Evolutionary conservation across 805 yeast species (phyloP).

Genomic region (Ogataea zsoltii): DNA sequence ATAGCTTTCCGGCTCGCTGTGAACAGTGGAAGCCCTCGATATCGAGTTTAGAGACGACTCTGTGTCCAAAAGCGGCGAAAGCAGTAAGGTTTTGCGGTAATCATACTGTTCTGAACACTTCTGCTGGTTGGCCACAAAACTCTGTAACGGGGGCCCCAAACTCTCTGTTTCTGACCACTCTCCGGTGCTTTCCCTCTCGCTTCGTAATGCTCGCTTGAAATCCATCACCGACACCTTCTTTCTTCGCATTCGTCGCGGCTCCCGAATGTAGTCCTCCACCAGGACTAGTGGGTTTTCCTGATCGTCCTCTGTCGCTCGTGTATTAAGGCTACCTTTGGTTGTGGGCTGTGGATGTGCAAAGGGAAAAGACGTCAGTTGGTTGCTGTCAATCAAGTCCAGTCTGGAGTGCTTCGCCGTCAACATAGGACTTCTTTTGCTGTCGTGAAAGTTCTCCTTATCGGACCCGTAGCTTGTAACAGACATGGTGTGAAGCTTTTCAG

Average conservation of each 20-base stretch:
- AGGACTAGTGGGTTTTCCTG: constrained; percentile 36
- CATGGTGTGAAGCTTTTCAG: no score
- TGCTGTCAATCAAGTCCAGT: constrained; percentile 49
- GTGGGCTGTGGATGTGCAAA: constrained; percentile 46
- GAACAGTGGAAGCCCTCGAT: constrained; percentile 18
- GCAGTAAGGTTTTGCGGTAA: constrained; percentile 11
- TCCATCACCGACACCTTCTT: constrained; percentile 36
- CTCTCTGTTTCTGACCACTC: background rate
- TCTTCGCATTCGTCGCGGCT: constrained; percentile 18
- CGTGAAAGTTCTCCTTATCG: constrained; percentile 5
- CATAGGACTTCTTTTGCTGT: background rate
- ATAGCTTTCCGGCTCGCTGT: constrained; percentile 23
- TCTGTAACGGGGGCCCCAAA: background rate
- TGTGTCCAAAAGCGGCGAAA: constrained; percentile 6
- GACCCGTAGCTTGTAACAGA: no score
- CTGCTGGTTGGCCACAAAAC: background rate
- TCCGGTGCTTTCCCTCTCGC: constrained; percentile 5
- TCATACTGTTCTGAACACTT: constrained; percentile 1
- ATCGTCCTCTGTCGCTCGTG: constrained; percentile 6
- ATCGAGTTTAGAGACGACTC: constrained; percentile 17
- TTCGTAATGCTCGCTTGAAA: constrained; percentile 31
- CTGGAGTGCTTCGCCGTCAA: constrained; percentile 32
- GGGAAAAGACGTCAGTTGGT: constrained; percentile 51
- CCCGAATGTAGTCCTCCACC: constrained; percentile 56
- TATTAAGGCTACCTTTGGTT: background rate